Conservation (phyloP, 805 yeast genomes). For the Jamesozyma piceae region DNA sequence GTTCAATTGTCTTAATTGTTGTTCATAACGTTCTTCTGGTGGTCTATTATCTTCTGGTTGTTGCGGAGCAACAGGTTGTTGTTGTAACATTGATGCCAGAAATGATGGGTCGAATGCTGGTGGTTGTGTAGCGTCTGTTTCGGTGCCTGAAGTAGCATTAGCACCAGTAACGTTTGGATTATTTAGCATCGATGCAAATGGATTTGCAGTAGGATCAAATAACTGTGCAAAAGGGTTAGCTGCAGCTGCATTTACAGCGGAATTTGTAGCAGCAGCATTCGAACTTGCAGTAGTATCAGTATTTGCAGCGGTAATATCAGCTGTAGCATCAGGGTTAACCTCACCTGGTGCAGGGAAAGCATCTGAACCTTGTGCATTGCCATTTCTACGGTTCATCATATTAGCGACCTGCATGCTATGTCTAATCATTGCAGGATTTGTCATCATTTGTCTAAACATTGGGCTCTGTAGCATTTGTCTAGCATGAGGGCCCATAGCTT, state of each 20-base stretch:
- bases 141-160: constrained; percentile 19
- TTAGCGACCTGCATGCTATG: constrained; percentile 70
- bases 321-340: constrained; percentile 18
- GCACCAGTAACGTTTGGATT: too few species aligned
- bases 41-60: constrained; percentile 50
- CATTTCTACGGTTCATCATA: constrained; percentile 27
- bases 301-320: constrained; percentile 20
- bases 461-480: constrained; percentile 81
- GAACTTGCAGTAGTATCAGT: constrained; percentile 10
- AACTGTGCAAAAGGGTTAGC: constrained; percentile 46
- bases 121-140: constrained; percentile 5
- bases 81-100: constrained; percentile 34
- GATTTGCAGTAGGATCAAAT: constrained; percentile 33
- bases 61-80: constrained; percentile 14
- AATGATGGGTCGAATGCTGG: constrained; percentile 39
- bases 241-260: constrained; percentile 23
- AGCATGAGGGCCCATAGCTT: constrained; percentile 82
- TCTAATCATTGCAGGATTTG: constrained; percentile 80
- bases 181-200: too few species aligned
- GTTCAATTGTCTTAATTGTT: constrained; percentile 63
- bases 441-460: constrained; percentile 64
- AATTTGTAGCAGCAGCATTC: constrained; percentile 9
- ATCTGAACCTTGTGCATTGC: constrained; percentile 14
- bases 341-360: constrained; percentile 46
- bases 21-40: constrained; percentile 69